Evolutionary conservation across 2,329 filamentous ascomycete genomes (phyloP), one percentile per base, ranked within the genome.

Genomic region (Apiospora saccharicola): DNA sequence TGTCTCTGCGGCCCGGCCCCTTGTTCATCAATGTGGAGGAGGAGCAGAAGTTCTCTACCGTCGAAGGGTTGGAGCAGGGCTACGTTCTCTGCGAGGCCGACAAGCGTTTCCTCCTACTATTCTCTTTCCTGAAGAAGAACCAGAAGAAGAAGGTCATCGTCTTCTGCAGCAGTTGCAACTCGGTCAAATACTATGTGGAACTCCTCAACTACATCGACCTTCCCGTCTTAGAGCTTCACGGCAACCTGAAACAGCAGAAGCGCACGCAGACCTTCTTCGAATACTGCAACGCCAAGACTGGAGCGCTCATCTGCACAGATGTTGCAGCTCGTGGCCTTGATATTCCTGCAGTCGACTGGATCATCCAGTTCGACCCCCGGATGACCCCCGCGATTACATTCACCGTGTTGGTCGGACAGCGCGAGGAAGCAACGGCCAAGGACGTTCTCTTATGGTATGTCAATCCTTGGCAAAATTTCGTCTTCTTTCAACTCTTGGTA

Each of bases 221-320:
- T 2, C 92, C 92, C 7, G 92, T 94, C 34, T 86, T 95, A 37
- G 92, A 92, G 76, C 85, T 95, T 2, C 93, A 95, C 80, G 96
- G 95, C 76, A 98, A 99, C 85, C 94, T 98, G 84, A 99, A 99
- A 85, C 96, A 99, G 84, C 95, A 98, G 84, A 98, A 98, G 83
- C 93, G 96, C n/a, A 99, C 96, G 34, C 97, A 97, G 81, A 98
- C 95, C 0, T 99, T 99, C 82, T 99, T 98, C 82, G 96, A 98
- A 82, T 99, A 99, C 82, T 92, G 90, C 80, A 95, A 95, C 79
- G 92, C 80, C 5, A 91, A 91, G 76, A 90, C 93, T 76, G 96
- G 96, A 34, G 97, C 94, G 0, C 84, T 99, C 71, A 96, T 99
- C 77, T 98, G 95, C 85, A 99, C 96, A 0, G 96, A 99, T 79